Base-by-base conservation (phyloP, 2,329 filamentous ascomycete species). In the Aphanoascus verrucosus region DNA sequence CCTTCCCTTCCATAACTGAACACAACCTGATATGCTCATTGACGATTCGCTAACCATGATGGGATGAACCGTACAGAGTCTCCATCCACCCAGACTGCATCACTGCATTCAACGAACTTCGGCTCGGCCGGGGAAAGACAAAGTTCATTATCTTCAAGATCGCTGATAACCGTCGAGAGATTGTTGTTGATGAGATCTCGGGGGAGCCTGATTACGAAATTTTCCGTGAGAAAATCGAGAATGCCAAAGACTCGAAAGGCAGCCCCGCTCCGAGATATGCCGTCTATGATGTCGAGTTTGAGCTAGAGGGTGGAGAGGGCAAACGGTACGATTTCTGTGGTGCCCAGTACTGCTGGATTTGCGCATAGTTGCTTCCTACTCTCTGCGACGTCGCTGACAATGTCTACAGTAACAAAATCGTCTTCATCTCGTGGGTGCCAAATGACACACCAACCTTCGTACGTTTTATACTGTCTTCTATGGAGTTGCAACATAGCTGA, bases 61-160 rank as follows among this genome's bases (percentile, higher is more conserved):
- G 11, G 42, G 31, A 28, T n/a, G 17, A 46, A 32, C 15, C 17
- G 17, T 46, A 49, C 60, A 76, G 74, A 64, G 72, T 76, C 52
- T 63, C 68, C 45, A 67, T 76, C 56, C 61, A 69, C 52, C 71
- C 73, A 62, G 72, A 76, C 35, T 75, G 73, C 67, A 64, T 74
- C 58, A 65, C 60, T 45, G 61, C 63, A 55, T 75, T 72, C 71
- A 74, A 75, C 56, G 67, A 74, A 23, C 68, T 76, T 57, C 72
- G 73, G 61, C 67, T 73, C 63, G 69, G 68, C 62, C 66, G 66
- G 53, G 64, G 65, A 47, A 68, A 70, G 62, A 65, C 64, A 60
- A 76, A 76, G 66, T 76, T 64, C 61, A 73, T 76, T 61, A 76
- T 76, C 67, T 76, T 70, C 70, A 76, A 76, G 67, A 73, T 76